Base-by-base conservation (phyloP, 1,139 yeast genomes). In the Saccharomyces uvarum region DNA sequence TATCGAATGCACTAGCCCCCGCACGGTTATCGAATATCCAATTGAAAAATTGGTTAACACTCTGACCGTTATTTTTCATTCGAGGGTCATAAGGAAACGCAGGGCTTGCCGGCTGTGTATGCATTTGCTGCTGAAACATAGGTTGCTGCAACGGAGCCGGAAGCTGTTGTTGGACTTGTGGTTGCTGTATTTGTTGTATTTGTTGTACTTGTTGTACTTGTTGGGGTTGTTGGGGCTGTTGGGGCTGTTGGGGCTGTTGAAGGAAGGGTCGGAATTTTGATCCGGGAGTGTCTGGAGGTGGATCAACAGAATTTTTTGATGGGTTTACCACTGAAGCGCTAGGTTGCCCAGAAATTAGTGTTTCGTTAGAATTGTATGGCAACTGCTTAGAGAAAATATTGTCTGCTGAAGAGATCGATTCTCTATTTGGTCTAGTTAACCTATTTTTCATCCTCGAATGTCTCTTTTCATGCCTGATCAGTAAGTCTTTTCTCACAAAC, bases 401-500 rank as follows among this genome's bases (percentile, higher is more conserved):
- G 19, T 38, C 19, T 38, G 41, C 47, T 51, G 19, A 48, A 49
- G 28, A 44, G 48, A 52, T 16, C 56, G 50, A 11, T 50, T 38
- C 44, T 11, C 19, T 38, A 13, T 19, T 38, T 38, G 44, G 13
- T 13, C n/a, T 13, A 19, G 13, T 38, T 38, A 38, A 19, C 24
- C 44, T 38, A 16, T 49, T 55, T 31, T 47, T 48, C 28, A 44
- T 48, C 42, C 57, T 61, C 2, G 62, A 70, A 57, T 82, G 86
- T 33, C 86, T 68, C 60, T 78, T 79, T 51, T 77, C 61, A 63
- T 82, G 87, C 52, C 86, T 69, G 4, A 71, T 73, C 24, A 75
- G 65, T 47, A 82, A 65, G 63, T 82, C 87, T 54, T 75, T 77
- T 29, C 87, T 73, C 1, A 83, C 88, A 73, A 83, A 83, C 0